A percentile compares a stretch with the other conserved stretches of the same genome.
Conservation (phyloP, 2,329 filamentous ascomycete species). For the Plectosphaerella cucumerina region DNA sequence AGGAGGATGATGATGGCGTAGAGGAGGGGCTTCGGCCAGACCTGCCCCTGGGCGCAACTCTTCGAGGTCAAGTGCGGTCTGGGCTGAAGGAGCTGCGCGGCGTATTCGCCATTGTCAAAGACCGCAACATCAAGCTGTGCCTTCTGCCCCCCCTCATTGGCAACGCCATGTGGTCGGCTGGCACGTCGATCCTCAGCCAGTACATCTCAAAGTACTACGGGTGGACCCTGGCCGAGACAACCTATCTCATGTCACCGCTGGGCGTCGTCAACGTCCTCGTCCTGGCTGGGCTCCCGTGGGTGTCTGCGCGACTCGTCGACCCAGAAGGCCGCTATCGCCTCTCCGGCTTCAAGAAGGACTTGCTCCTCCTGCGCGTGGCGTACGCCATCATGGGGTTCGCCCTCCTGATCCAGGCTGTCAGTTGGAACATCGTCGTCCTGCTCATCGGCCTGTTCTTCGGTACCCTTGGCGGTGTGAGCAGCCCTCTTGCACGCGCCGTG, state of each 20-base stretch:
- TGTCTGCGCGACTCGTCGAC: conserved; percentile 23
- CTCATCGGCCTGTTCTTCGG: conserved; percentile 30
- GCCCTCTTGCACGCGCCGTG: conserved; percentile 33
- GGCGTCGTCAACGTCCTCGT: conserved; percentile 33
- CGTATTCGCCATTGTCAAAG: conserved; percentile 28
- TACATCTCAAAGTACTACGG: conserved; percentile 40
- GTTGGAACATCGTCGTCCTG: conserved; percentile 27
- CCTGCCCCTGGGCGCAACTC: conserved; percentile 8
- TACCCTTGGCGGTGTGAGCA: conserved; percentile 32
- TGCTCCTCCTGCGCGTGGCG: conserved; percentile 28
- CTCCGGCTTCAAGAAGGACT: conserved; percentile 30
- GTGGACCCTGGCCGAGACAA: conserved; percentile 36
- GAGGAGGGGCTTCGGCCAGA: conserved; percentile 1
- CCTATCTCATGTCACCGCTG: conserved; percentile 34
- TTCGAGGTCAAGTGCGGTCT: conserved; percentile 22
- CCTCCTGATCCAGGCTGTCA: conserved; percentile 28
- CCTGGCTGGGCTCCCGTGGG: conserved; percentile 28
- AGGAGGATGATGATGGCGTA: neutral
- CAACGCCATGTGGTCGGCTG: conserved; percentile 28
- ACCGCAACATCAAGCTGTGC: conserved; percentile 30
- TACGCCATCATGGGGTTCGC: conserved; percentile 25
- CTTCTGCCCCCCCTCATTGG: conserved; percentile 33
- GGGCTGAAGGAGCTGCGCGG: conserved; percentile 25
- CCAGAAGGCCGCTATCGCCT: conserved; percentile 22
- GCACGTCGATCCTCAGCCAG: conserved; percentile 31